Percentiles rank a stretch among this genome's conserved stretches.
These are phyloP conservation scores for Noccaea caerulescens DNA, from an alignment of 345 rosid species.

Conservation along the genomic window DNA sequence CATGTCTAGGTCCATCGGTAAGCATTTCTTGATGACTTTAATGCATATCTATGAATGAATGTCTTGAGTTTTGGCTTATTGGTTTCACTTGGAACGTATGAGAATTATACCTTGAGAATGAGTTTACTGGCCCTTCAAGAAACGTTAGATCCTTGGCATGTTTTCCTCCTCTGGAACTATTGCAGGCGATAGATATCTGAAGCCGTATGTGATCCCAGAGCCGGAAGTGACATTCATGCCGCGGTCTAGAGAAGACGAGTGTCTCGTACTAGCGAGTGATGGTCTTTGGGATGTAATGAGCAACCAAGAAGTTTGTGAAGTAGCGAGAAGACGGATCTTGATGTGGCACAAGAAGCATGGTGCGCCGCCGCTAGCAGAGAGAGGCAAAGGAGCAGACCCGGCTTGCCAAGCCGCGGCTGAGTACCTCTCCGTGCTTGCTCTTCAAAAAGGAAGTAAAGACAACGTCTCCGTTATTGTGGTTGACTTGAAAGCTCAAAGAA, in stretches of 20 bases:
- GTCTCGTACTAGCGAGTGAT: slow-evolving; percentile 88
- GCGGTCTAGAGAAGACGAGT: slow-evolving; percentile 86
- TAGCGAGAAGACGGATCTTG: slow-evolving; percentile 82
- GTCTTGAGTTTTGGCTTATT: slow-evolving; percentile 16
- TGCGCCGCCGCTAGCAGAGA: slow-evolving; percentile 45
- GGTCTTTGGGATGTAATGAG: slow-evolving; percentile 97
- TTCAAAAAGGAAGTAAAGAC: slow-evolving; percentile 91
- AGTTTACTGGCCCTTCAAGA: slow-evolving; percentile 8
- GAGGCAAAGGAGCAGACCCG: slow-evolving; percentile 64
- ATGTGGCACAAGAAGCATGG: slow-evolving; percentile 90
- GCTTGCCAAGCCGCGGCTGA: slow-evolving; percentile 97
- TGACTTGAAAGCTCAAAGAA: slow-evolving; percentile 93
- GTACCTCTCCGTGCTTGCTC: slow-evolving; percentile 73
- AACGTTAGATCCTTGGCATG: slow-evolving; percentile 34
- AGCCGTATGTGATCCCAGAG: slow-evolving; percentile 95
- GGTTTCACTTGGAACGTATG: neutral
- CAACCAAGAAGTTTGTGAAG: slow-evolving; percentile 89
- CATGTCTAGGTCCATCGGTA: slow-evolving; percentile 97
- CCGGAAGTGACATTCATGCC: slow-evolving; percentile 89
- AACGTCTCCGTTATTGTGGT: slow-evolving; percentile 80
- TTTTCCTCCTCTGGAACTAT: slow-evolving; percentile 18
- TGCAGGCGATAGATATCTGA: slow-evolving; percentile 92
- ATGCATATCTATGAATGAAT: neutral
- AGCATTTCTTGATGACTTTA: slow-evolving; percentile 24
- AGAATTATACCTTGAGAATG: slow-evolving; percentile 19